These are phyloP conservation scores for Nicotiana otophora DNA, from an alignment of 257 asterid genomes.

Conservation along the genomic window DNA sequence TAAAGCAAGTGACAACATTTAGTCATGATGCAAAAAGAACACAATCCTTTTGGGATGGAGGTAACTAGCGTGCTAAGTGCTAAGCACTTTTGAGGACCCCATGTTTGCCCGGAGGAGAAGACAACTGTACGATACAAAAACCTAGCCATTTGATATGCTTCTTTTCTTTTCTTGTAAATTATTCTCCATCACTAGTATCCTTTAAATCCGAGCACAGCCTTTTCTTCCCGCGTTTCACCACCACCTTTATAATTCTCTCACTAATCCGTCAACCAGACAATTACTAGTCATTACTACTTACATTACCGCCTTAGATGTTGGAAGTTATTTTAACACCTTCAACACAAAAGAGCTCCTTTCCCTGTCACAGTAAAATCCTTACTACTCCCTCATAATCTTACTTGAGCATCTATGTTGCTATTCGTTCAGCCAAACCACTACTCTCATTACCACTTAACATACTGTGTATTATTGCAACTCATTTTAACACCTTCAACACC, in stretches of 20 bases:
- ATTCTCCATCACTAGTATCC: not conserved
- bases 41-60: not conserved
- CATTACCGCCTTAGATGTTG: not conserved
- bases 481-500: constrained; percentile 1
- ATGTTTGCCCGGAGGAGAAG: not conserved
- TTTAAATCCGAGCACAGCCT: not conserved
- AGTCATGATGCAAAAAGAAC: not conserved
- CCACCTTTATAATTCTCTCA: not conserved
- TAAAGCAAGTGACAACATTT: not conserved
- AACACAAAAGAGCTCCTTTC: not conserved
- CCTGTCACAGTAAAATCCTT: not conserved
- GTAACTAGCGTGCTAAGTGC: not conserved
- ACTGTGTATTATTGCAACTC: not conserved
- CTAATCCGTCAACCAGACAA: not conserved
- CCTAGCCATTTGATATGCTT: not conserved
- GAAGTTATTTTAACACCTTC: not conserved
- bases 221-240: not conserved
- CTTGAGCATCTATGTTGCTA: not conserved
- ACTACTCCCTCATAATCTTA: not conserved
- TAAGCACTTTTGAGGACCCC: not conserved
- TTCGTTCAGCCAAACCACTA: constrained; percentile 1
- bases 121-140: not conserved
- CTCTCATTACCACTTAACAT: not conserved
- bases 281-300: not conserved
- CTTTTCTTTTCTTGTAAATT: not conserved